A percentile compares a stretch with the other conserved stretches of the same genome.
Evolutionary conservation across 2,329 filamentous ascomycete genomes (phyloP).

Genomic region (Dichotomopilus funicola): DNA sequence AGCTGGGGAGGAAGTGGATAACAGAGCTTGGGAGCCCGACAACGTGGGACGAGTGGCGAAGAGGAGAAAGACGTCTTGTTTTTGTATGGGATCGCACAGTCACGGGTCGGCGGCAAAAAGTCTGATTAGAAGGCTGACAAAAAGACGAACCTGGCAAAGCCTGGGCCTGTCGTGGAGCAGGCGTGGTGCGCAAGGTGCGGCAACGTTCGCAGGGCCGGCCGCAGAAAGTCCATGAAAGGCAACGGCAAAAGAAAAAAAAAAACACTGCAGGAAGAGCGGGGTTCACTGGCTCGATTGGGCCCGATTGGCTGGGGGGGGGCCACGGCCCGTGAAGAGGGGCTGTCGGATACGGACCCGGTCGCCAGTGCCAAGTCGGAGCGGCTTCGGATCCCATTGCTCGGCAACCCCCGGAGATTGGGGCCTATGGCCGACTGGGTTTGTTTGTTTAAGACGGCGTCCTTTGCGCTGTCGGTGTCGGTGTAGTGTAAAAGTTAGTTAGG

Average conservation of each 20-base stretch:
- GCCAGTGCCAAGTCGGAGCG: slow-evolving; percentile 6
- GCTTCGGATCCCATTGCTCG: background rate
- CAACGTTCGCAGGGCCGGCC: too few relatives aligned
- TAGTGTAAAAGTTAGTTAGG: too few relatives aligned
- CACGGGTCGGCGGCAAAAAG: slow-evolving; percentile 1
- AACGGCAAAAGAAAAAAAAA: background rate
- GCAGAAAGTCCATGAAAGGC: too few relatives aligned
- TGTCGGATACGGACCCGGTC: slow-evolving; percentile 11
- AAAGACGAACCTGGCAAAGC: background rate
- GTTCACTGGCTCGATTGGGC: background rate
- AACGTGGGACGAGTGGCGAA: background rate
- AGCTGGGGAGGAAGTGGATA: too few relatives aligned
- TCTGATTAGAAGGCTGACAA: slow-evolving; percentile 4
- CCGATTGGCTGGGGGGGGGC: slow-evolving; percentile 1
- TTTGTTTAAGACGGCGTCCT: too few relatives aligned
- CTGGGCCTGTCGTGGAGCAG: too few relatives aligned
- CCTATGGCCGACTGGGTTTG: too few relatives aligned
- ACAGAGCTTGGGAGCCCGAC: background rate
- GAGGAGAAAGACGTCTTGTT: background rate
- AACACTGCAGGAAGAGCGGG: background rate
- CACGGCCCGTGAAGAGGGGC: background rate
- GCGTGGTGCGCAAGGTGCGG: too few relatives aligned
- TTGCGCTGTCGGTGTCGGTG: too few relatives aligned
- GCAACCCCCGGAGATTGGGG: too few relatives aligned
- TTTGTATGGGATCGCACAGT: background rate